A percentile compares a stretch with the other conserved stretches of the same genome.
phyloP scores from a whole-genome alignment of 2,329 filamentous ascomycete genomes.

The Alternaria conjuncta region DNA sequence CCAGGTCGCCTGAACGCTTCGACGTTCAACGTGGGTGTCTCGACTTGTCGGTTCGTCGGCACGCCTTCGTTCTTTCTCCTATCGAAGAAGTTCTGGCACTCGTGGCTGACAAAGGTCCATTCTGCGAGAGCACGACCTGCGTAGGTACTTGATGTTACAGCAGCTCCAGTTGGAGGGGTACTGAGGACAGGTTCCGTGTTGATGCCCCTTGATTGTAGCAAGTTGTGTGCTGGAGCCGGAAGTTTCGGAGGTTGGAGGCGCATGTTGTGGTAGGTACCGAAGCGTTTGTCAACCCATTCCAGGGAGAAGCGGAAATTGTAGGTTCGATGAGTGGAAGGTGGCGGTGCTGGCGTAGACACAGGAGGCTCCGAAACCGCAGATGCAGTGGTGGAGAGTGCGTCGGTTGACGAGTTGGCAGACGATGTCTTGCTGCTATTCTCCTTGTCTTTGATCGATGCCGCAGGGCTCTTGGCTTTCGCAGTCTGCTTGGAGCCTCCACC shows the following conservation, averaged over 20 bases:
- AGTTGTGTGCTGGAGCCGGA: conserved; percentile 72
- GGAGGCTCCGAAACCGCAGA: conserved; percentile 8
- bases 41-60: conserved; percentile 68
- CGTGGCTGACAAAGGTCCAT: conserved; percentile 76
- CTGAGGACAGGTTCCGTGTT: conserved; percentile 34
- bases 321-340: conserved; percentile 60
- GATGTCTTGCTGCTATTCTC: conserved; percentile 25
- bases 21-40: conserved; percentile 70
- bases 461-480: conserved; percentile 50
- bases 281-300: conserved; percentile 66
- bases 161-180: conserved; percentile 46
- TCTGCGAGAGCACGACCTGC: conserved; percentile 77
- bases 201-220: conserved; percentile 57
- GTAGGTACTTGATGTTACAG: conserved; percentile 60
- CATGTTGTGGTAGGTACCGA: conserved; percentile 65
- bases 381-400: conserved; percentile 12
- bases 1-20: conserved; percentile 64
- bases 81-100: conserved; percentile 83
- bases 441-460: conserved; percentile 31
- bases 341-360: conserved; percentile 42
- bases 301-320: conserved; percentile 79
- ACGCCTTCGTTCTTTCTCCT: conserved; percentile 77
- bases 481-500: conserved; percentile 54
- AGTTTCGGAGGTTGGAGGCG: conserved; percentile 71
- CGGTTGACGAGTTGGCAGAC: conserved; percentile 3